These are phyloP conservation scores for Trypanosoma melophagium DNA, from an alignment of 208 protist species.

Conservation along the genomic window DNA sequence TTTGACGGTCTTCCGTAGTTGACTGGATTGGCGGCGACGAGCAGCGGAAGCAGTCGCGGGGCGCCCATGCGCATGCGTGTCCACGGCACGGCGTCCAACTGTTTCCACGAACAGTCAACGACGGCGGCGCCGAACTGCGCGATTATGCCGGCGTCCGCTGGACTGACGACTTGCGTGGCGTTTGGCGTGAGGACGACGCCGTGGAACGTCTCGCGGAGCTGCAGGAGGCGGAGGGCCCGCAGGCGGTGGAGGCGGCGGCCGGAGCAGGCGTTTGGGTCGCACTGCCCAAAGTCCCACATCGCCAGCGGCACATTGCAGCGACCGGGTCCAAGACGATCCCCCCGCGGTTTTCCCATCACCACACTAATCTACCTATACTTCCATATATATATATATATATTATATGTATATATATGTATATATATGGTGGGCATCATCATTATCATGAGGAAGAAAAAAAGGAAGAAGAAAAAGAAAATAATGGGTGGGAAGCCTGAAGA, in stretches of 20 bases:
- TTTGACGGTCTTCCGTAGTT: slow-evolving; percentile 99
- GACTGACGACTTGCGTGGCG: slow-evolving; percentile 92
- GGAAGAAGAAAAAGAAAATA: neutral
- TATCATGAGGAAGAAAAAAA: slow-evolving; percentile 10
- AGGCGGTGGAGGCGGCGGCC: slow-evolving; percentile 94
- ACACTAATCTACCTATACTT: neutral
- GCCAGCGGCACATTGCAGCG: slow-evolving; percentile 86
- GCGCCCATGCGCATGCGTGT: slow-evolving; percentile 89
- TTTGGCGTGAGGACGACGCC: slow-evolving; percentile 96
- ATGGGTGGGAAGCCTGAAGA: neutral
- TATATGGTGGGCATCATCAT: no score
- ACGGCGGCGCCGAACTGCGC: slow-evolving; percentile 91
- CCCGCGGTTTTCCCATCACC: slow-evolving; percentile 1
- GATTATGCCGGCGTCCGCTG: slow-evolving; percentile 91
- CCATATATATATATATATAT: neutral
- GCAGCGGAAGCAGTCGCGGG: slow-evolving; percentile 93
- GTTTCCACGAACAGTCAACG: slow-evolving; percentile 99
- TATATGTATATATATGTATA: neutral
- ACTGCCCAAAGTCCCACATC: slow-evolving; percentile 99
- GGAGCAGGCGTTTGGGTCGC: slow-evolving; percentile 97
- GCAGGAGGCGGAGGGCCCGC: slow-evolving; percentile 88
- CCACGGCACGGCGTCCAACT: slow-evolving; percentile 95
- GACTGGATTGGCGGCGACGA: slow-evolving; percentile 99
- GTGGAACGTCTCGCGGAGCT: slow-evolving; percentile 85
- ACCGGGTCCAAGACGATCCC: slow-evolving; percentile 16